These are phyloP conservation scores for Phytophthora crassamura DNA, from an alignment of 352 stramenopile genomes.

Conservation along the genomic window DNA sequence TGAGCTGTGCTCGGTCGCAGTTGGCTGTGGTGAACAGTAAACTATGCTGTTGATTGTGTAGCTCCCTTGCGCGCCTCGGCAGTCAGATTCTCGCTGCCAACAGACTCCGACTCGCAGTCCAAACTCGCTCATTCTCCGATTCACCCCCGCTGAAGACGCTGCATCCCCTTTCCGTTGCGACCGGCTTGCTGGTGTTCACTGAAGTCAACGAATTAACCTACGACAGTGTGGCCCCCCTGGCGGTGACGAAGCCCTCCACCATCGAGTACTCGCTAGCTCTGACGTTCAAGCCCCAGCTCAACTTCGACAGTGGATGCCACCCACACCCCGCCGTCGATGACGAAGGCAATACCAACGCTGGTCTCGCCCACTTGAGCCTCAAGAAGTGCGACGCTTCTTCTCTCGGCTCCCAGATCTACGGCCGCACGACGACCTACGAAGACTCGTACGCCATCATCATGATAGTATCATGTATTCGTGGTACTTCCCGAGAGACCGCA, in stretches of 20 bases:
- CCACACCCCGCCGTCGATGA: constrained; percentile 24
- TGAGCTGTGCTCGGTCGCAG: too few species aligned
- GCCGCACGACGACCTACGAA: constrained; percentile 11
- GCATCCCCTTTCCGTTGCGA: not conserved
- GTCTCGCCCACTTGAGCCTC: constrained; percentile 13
- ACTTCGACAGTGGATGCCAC: constrained; percentile 21
- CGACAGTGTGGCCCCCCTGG: constrained; percentile 18
- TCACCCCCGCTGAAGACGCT: not conserved
- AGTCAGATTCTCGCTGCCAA: too few species aligned
- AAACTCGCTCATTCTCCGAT: constrained; percentile 4
- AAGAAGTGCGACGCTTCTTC: constrained; percentile 6
- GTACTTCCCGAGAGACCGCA: constrained; percentile 32
- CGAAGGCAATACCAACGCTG: constrained; percentile 23
- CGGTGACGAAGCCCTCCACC: constrained; percentile 9
- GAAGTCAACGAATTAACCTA: constrained; percentile 16
- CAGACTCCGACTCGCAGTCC: too few species aligned
- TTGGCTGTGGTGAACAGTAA: too few species aligned
- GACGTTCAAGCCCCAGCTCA: constrained; percentile 32
- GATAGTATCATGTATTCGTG: constrained; percentile 34
- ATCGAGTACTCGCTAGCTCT: constrained; percentile 5
- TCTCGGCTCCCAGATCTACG: constrained; percentile 29
- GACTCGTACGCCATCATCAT: constrained; percentile 24
- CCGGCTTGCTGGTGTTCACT: constrained; percentile 4
- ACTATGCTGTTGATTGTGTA: too few species aligned
- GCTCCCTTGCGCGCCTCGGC: too few species aligned